These are phyloP conservation scores for Diplodia sapinea DNA, from an alignment of 2,329 filamentous ascomycete genomes.

Conservation along the genomic window DNA sequence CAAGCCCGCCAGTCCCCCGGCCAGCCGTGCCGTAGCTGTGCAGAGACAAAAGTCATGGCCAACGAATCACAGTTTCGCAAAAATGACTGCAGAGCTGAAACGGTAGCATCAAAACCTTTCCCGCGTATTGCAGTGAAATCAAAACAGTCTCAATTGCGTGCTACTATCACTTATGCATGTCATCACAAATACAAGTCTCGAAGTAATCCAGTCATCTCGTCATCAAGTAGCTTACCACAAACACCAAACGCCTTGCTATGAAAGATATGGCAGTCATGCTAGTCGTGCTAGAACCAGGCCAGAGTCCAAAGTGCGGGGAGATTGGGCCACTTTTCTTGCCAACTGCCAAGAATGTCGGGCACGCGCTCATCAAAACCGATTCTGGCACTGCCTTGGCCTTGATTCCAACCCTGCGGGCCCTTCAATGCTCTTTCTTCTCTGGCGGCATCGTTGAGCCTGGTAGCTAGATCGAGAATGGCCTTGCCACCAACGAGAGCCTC, in stretches of 20 bases:
- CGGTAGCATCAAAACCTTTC: too few species aligned
- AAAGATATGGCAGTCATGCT: background rate
- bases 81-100: too few species aligned
- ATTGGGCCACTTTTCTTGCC: constrained; percentile 95
- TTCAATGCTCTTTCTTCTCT: constrained; percentile 73
- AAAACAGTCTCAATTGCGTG: too few species aligned
- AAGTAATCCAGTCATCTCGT: too few species aligned
- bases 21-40: too few species aligned
- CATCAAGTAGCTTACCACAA: constrained; percentile 34
- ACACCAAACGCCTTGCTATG: constrained; percentile 19
- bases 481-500: constrained; percentile 89
- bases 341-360: constrained; percentile 86
- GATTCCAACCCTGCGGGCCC: constrained; percentile 71
- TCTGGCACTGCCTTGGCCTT: constrained; percentile 62
- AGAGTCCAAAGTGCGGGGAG: constrained; percentile 92
- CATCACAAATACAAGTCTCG: too few species aligned
- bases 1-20: too few species aligned
- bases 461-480: constrained; percentile 89
- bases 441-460: constrained; percentile 81
- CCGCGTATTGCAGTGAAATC: too few species aligned
- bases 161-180: too few species aligned
- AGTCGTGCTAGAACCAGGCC: constrained; percentile 76
- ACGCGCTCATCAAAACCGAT: constrained; percentile 89
- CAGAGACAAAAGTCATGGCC: too few species aligned
- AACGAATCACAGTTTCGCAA: too few species aligned